Percentiles rank a stretch among this genome's conserved stretches.
These are phyloP conservation scores for Candolleomyces aberdarensis DNA, from an alignment of 768 basidiomycete genomes.

Conservation along the genomic window DNA sequence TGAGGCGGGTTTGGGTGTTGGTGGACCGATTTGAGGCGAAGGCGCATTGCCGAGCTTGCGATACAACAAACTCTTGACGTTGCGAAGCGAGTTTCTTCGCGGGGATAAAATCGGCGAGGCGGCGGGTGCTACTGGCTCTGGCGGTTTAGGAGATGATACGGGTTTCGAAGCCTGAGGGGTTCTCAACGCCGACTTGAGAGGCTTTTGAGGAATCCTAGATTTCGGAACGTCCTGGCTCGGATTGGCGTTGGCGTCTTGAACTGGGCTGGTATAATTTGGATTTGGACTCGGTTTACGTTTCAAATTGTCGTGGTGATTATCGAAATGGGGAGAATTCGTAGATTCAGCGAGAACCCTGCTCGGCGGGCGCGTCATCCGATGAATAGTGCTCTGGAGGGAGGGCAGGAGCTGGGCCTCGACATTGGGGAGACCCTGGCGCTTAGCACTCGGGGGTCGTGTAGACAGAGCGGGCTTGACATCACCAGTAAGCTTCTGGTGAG, in stretches of 20 bases:
- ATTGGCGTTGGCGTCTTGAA: not conserved
- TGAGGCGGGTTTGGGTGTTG: not conserved
- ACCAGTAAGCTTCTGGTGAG: conserved; percentile 6
- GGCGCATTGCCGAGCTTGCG: conserved; percentile 1
- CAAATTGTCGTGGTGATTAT: not conserved
- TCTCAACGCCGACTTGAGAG: conserved; percentile 7
- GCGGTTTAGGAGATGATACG: not conserved
- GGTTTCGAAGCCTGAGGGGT: conserved; percentile 2
- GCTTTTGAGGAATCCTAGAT: not conserved
- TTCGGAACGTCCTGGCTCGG: not conserved
- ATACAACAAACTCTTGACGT: conserved; percentile 12
- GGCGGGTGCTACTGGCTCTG: not conserved
- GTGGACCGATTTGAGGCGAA: not conserved
- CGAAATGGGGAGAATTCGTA: not conserved
- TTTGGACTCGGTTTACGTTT: not conserved
- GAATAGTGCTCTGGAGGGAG: conserved; percentile 67
- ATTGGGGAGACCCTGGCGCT: conserved; percentile 49
- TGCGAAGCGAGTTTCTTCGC: conserved; percentile 7
- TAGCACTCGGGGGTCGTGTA: conserved; percentile 16
- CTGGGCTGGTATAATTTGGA: not conserved
- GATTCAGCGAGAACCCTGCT: conserved; percentile 2
- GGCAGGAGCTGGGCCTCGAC: conserved; percentile 66
- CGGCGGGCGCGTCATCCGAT: conserved; percentile 66
- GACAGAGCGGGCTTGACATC: conserved; percentile 12
- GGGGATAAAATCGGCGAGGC: not conserved